These are phyloP conservation scores for Teratosphaeria nubilosa DNA, from an alignment of 2,329 filamentous ascomycete genomes.

Conservation along the genomic window DNA sequence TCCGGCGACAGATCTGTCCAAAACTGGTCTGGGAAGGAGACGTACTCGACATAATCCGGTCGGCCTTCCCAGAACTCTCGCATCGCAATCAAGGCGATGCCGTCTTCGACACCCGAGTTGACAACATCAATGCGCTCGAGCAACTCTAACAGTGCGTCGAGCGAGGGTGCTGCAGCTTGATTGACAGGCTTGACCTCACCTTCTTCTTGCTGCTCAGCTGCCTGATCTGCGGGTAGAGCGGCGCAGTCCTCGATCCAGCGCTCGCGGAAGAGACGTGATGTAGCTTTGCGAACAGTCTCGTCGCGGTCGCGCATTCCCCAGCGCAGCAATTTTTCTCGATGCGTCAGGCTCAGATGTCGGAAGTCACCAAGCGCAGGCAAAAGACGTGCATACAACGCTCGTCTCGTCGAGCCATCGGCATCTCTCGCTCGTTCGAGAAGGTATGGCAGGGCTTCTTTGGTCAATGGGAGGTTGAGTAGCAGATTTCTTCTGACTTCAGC, in stretches of 20 bases:
- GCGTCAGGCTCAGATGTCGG: conserved; percentile 79
- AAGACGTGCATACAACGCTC: conserved; percentile 77
- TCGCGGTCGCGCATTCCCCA: conserved; percentile 94
- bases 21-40: conserved; percentile 59
- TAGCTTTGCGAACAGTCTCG: conserved; percentile 85
- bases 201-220: conserved; percentile 43
- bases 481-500: conserved; percentile 85
- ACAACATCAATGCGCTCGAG: conserved; percentile 89
- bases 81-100: conserved; percentile 90
- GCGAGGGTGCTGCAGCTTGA: conserved; percentile 51
- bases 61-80: conserved; percentile 90
- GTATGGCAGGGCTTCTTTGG: conserved; percentile 71
- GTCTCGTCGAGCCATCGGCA: conserved; percentile 70
- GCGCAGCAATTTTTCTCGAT: conserved; percentile 87
- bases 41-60: conserved; percentile 65
- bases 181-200: conserved; percentile 37
- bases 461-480: conserved; percentile 80
- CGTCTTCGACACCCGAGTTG: conserved; percentile 79
- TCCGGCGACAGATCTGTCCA: conserved; percentile 78
- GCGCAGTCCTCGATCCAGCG: conserved; percentile 98
- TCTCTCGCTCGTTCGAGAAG: conserved; percentile 86
- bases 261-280: conserved; percentile 80
- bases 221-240: conserved; percentile 50
- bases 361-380: conserved; percentile 89
- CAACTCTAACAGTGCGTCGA: conserved; percentile 79